A percentile compares a stretch with the other conserved stretches of the same genome.
Evolutionary conservation across 441 rosid species (phyloP).

Genomic region (Populus trichocarpa): DNA sequence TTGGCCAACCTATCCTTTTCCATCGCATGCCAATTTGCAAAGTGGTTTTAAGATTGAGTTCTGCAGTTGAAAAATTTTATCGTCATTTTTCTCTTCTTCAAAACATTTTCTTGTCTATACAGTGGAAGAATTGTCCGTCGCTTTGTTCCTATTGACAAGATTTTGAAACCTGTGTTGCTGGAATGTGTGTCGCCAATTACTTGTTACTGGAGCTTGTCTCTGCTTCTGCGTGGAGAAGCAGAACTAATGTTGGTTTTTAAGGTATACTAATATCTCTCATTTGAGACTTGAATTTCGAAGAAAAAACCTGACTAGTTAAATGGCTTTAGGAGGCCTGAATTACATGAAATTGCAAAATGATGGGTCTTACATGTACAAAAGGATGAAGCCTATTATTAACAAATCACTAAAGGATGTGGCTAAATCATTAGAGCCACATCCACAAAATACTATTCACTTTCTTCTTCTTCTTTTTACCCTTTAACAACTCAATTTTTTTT

Average conservation of each 20-base stretch:
- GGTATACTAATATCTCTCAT: constrained; percentile 34
- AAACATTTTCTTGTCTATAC: constrained; percentile 12
- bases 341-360: not conserved
- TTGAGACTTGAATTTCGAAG: not conserved
- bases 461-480: too few species aligned
- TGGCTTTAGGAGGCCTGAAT: not conserved
- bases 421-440: too few species aligned
- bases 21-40: not conserved
- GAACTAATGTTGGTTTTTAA: constrained; percentile 66
- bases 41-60: not conserved
- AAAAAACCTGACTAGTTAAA: not conserved
- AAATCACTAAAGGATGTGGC: too few species aligned
- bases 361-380: not conserved
- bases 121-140: constrained; percentile 61
- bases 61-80: not conserved
- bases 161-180: constrained; percentile 69
- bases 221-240: constrained; percentile 59
- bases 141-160: constrained; percentile 65
- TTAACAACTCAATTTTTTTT: too few species aligned
- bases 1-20: not conserved
- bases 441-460: too few species aligned
- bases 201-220: constrained; percentile 83
- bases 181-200: constrained; percentile 80
- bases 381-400: too few species aligned
- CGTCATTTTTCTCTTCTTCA: not conserved